Percentiles rank a stretch among this genome's conserved stretches.
phyloP scores from a whole-genome alignment of 2,329 filamentous ascomycete species.

The Colletotrichum sp. region DNA sequence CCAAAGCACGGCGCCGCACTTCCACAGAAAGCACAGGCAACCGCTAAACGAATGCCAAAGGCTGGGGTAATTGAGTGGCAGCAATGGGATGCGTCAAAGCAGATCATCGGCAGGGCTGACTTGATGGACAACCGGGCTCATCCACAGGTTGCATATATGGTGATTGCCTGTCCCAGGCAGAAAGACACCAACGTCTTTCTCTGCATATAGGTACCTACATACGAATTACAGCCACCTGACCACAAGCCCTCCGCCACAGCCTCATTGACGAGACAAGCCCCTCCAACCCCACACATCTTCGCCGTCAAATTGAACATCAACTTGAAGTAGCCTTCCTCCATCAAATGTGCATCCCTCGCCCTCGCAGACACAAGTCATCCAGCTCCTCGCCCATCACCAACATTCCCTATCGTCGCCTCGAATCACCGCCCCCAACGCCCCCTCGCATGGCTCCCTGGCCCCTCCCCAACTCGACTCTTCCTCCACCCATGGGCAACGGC shows the following conservation, averaged over 20 bases:
- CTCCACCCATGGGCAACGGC: not conserved
- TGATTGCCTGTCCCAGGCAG: not conserved
- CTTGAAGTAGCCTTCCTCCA: not conserved
- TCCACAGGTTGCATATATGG: not conserved
- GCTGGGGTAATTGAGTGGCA: not conserved
- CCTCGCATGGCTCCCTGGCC: slow-evolving; percentile 7
- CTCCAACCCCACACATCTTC: not conserved
- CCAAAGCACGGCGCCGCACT: not conserved
- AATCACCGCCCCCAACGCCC: slow-evolving; percentile 9
- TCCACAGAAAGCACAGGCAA: not conserved
- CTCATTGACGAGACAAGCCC: not conserved
- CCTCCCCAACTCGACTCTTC: not conserved
- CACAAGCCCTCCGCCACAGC: not conserved
- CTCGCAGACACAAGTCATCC: slow-evolving; percentile 6
- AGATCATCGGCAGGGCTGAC: not conserved
- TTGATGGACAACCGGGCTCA: not conserved
- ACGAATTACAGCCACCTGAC: not conserved
- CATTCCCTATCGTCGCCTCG: slow-evolving; percentile 4
- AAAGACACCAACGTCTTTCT: not conserved
- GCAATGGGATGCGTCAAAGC: not conserved
- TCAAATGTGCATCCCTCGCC: slow-evolving; percentile 20
- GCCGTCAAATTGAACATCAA: not conserved
- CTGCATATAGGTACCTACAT: not conserved
- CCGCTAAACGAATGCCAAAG: not conserved
- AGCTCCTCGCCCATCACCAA: not conserved